phyloP scores from a whole-genome alignment of 2,329 filamentous ascomycete genomes.

The Epichloe gansuensis region DNA sequence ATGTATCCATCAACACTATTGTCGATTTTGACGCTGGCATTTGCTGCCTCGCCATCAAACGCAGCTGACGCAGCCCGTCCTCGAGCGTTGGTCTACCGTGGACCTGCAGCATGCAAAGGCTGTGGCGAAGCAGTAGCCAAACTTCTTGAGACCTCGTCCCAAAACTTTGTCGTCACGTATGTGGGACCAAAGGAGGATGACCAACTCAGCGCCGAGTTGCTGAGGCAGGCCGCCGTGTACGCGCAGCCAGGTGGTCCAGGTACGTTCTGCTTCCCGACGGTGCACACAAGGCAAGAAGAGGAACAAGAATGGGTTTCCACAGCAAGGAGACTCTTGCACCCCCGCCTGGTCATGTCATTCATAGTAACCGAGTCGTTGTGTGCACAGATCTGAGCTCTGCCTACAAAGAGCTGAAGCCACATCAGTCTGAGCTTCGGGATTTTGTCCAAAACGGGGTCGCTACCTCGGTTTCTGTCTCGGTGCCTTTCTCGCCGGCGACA shows the following conservation, averaged over 20 bases:
- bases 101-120: slow-evolving; percentile 9
- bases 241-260: slow-evolving; percentile 12
- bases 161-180: slow-evolving; percentile 11
- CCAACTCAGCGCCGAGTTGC: slow-evolving; percentile 5
- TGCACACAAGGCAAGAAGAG: background rate
- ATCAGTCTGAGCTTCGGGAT: slow-evolving; percentile 6
- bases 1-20: background rate
- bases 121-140: slow-evolving; percentile 11
- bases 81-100: slow-evolving; percentile 13
- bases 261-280: background rate
- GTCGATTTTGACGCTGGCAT: background rate
- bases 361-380: background rate
- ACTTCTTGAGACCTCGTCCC: slow-evolving; percentile 10
- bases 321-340: no score
- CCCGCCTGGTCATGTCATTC: no score
- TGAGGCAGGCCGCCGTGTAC: slow-evolving; percentile 9
- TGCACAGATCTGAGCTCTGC: slow-evolving; percentile 10
- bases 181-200: slow-evolving; percentile 10
- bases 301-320: background rate
- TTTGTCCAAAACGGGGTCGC: slow-evolving; percentile 13
- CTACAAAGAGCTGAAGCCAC: slow-evolving; percentile 8
- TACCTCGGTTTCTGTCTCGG: slow-evolving; percentile 18
- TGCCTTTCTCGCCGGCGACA: slow-evolving; percentile 14
- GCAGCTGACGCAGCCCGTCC: background rate
- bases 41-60: background rate